A percentile compares a stretch with the other conserved stretches of the same genome.
Evolutionary conservation across 225 moss, liverwort and hornwort genomes (phyloP).

Genomic region (Polytrichum formosum): DNA sequence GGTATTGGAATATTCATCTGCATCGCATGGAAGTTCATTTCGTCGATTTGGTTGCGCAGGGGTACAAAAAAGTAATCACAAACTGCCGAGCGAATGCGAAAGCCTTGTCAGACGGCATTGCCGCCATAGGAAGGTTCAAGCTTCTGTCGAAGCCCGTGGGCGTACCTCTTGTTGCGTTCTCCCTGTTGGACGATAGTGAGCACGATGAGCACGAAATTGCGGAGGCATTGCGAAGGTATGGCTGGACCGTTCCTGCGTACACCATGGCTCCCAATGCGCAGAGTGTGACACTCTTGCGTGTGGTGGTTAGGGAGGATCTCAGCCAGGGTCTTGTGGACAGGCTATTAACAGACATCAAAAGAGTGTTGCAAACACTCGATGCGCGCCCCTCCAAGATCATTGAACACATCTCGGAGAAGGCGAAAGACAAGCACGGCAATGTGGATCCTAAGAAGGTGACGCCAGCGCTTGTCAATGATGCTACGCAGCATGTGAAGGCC

Average conservation of each 20-base stretch:
- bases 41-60: conserved; percentile 29
- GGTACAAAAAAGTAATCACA: conserved; percentile 63
- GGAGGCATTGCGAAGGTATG: conserved; percentile 32
- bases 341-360: conserved; percentile 42
- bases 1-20: not conserved
- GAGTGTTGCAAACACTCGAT: conserved; percentile 27
- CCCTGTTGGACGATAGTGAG: conserved; percentile 42
- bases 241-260: conserved; percentile 77
- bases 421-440: not conserved
- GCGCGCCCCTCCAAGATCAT: conserved; percentile 15
- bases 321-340: conserved; percentile 63
- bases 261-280: conserved; percentile 86
- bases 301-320: conserved; percentile 79
- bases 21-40: not conserved
- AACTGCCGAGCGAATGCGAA: conserved; percentile 66
- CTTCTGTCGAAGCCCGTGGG: conserved; percentile 65
- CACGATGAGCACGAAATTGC: conserved; percentile 70
- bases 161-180: conserved; percentile 74
- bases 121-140: conserved; percentile 47
- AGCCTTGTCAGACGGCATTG: conserved; percentile 31
- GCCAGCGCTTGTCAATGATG: conserved; percentile 2
- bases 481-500: not conserved
- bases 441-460: not conserved
- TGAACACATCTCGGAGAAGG: conserved; percentile 4
- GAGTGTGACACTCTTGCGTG: conserved; percentile 56